Base-by-base conservation (phyloP, 1,284 basidiomycete species). In the Irpex sp. region DNA sequence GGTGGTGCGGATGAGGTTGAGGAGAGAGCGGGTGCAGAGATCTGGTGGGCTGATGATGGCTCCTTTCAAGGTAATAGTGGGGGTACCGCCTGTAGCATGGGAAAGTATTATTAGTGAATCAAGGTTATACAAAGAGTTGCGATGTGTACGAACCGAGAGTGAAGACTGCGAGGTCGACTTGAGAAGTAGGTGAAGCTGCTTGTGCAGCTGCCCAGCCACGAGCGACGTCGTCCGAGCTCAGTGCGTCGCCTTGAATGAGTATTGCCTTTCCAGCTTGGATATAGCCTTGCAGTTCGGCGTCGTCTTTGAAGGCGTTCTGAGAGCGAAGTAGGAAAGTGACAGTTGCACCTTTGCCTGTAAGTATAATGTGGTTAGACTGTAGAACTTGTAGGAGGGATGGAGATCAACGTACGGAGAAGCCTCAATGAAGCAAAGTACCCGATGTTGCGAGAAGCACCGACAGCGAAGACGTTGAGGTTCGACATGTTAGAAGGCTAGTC, bases 391-490 rank as follows among this genome's bases (percentile, higher is more conserved):
- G n/a, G n/a, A n/a, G n/a, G n/a, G n/a, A n/a, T n/a, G n/a, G n/a
- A n/a, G 28, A 42, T 45, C 53, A 52, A 71, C 76, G 45, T 64
- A 85, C 83, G 73, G 28, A 86, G 75, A 1, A 88, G 74, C 16
- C 82, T 71, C 35, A 81, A 55, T 1, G 81, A 73, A 48, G 85
- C 70, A 62, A 75, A 75, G 72, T 86, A 87, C 3, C 86, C 86
- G 63, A 86, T 85, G 71, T 87, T 86, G 58, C 80, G 78, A 9
- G 87, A 88, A 6, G 78, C 85, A 48, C 86, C 86, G n/a, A 88
- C 74, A 14, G 77, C 71, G 59, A 84, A 73, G 28, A 74, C 71
- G 61, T 77, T 73, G n/a, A n/a, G n/a, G n/a, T n/a, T n/a, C n/a
- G 28, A 33, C 28, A 33, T 33, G 28, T 7, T 33, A 6, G 28